Evolutionary conservation across 176 grass and related monocot genomes (phyloP).

Genomic region (Triticum timopheevii): DNA sequence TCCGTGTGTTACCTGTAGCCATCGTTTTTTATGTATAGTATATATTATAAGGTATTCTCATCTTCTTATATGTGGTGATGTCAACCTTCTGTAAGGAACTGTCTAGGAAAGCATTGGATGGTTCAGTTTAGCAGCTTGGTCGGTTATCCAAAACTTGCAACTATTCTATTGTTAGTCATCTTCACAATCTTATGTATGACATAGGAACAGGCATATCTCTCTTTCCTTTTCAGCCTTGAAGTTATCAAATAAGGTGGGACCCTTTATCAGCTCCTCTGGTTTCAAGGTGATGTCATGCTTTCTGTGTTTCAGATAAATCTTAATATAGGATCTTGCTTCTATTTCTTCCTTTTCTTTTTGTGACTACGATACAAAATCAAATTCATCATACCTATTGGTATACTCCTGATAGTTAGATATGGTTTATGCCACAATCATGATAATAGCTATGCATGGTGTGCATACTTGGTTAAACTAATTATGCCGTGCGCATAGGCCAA

Average conservation of each 20-base stretch:
- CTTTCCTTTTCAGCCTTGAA: neutral
- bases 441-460: neutral
- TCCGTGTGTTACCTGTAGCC: neutral
- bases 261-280: neutral
- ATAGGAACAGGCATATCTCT: neutral
- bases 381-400: neutral
- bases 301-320: neutral
- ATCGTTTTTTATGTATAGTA: neutral
- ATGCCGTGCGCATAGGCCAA: neutral
- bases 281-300: conserved; percentile 1
- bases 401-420: neutral
- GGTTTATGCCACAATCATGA: neutral
- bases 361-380: neutral
- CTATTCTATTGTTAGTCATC: conserved; percentile 2
- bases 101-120: neutral
- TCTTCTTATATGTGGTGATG: neutral
- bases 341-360: neutral
- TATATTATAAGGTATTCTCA: neutral
- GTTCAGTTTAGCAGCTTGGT: neutral
- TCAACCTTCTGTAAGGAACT: neutral
- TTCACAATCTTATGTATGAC: conserved; percentile 9
- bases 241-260: neutral
- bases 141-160: neutral
- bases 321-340: neutral
- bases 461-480: neutral